These are phyloP conservation scores for Fusarium sp. DNA, from an alignment of 2,329 filamentous ascomycete species.

Conservation along the genomic window DNA sequence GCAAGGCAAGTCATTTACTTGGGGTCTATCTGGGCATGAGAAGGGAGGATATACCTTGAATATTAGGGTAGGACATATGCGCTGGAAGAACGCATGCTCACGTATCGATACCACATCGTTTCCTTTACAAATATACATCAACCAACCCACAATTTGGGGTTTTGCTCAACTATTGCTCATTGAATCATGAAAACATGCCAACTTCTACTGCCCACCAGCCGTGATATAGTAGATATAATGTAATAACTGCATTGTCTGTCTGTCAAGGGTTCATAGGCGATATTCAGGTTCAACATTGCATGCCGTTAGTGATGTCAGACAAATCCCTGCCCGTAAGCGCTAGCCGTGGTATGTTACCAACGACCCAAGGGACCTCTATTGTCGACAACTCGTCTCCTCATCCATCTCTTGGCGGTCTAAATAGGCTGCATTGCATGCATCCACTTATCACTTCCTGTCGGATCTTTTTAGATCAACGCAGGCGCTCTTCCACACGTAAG, in stretches of 20 bases:
- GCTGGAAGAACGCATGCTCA: slow-evolving; percentile 39
- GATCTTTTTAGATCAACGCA: not conserved
- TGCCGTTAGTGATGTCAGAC: not conserved
- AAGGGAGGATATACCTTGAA: slow-evolving; percentile 38
- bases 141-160: slow-evolving; percentile 15
- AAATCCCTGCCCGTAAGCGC: slow-evolving; percentile 15
- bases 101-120: slow-evolving; percentile 48
- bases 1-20: slow-evolving; percentile 28
- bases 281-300: not conserved
- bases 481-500: not conserved
- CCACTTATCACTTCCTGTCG: not conserved
- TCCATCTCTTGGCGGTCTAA: slow-evolving; percentile 8
- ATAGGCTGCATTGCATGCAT: not conserved
- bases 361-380: not conserved
- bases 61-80: slow-evolving; percentile 36
- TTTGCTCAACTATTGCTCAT: not conserved
- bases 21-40: slow-evolving; percentile 13
- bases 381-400: not conserved
- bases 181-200: not conserved
- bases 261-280: not conserved
- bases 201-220: not conserved
- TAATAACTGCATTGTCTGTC: no score
- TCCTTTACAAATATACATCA: slow-evolving; percentile 34
- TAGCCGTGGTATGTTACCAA: not conserved
- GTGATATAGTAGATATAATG: not conserved